Evolutionary conservation across 2,329 filamentous ascomycete species (phyloP).

Genomic region (Aspergillus pseudoglaucus): DNA sequence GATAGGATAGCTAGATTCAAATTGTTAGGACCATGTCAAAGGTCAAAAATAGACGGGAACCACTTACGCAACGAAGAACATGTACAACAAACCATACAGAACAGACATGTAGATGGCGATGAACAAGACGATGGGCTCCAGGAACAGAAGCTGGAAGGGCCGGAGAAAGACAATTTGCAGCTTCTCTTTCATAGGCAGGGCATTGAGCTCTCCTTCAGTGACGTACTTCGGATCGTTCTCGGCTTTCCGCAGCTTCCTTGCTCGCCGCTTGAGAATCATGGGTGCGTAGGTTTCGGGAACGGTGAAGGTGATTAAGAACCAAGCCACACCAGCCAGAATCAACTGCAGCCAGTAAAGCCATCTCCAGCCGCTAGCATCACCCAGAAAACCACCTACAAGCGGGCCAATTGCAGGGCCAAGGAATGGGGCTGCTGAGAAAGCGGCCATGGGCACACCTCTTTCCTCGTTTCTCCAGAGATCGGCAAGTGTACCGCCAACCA

Average conservation of each 20-base stretch:
- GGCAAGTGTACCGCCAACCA: slow-evolving; percentile 74
- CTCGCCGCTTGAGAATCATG: slow-evolving; percentile 64
- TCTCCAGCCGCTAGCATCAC: slow-evolving; percentile 65
- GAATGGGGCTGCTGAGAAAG: slow-evolving; percentile 76
- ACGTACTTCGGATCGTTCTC: slow-evolving; percentile 63
- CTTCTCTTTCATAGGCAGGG: slow-evolving; percentile 61
- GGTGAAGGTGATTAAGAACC: slow-evolving; percentile 75
- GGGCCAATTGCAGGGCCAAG: slow-evolving; percentile 73
- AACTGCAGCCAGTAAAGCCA: slow-evolving; percentile 86
- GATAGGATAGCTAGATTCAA: slow-evolving; percentile 38
- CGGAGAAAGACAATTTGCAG: slow-evolving; percentile 69
- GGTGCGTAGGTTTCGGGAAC: slow-evolving; percentile 85
- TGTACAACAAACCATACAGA: slow-evolving; percentile 49
- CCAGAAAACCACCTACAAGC: slow-evolving; percentile 69
- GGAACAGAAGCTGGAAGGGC: slow-evolving; percentile 78
- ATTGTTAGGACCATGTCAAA: slow-evolving; percentile 7
- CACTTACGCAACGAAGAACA: slow-evolving; percentile 49
- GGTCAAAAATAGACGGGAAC: slow-evolving; percentile 30
- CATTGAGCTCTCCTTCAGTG: slow-evolving; percentile 74
- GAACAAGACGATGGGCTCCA: slow-evolving; percentile 77
- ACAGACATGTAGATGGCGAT: slow-evolving; percentile 82
- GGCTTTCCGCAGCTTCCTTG: slow-evolving; percentile 62
- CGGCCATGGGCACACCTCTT: slow-evolving; percentile 78
- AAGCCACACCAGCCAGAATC: slow-evolving; percentile 64
- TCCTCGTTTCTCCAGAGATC: slow-evolving; percentile 83